Evolutionary conservation across 176 grass and related monocot species (phyloP).

Genomic region (Eragrostis nindensis): DNA sequence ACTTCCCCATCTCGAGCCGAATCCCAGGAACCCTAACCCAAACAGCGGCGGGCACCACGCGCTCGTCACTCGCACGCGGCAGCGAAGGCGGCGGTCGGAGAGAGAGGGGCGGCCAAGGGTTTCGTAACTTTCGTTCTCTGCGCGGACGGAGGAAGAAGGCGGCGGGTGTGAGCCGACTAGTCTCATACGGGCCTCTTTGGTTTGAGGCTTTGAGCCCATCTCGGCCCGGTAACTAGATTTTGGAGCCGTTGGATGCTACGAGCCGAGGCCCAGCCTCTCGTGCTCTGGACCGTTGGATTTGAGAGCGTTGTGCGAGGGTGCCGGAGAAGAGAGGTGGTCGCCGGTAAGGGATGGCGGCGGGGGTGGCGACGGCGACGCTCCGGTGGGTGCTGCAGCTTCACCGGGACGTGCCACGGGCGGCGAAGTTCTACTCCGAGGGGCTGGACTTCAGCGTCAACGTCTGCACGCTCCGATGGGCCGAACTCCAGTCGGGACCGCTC

Average conservation of each 20-base stretch:
- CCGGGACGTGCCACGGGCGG: conserved; percentile 78
- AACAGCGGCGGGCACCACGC: not conserved
- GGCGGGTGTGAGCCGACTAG: not conserved
- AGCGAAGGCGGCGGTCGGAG: conserved; percentile 18
- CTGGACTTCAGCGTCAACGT: conserved; percentile 77
- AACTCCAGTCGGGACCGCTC: conserved; percentile 88
- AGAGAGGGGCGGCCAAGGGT: not conserved
- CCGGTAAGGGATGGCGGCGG: conserved; percentile 37
- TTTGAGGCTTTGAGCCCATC: not conserved
- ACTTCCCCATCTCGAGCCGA: conserved; percentile 52
- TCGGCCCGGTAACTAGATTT: not conserved
- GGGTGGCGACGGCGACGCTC: conserved; percentile 45
- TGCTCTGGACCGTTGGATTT: not conserved
- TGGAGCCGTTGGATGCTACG: not conserved
- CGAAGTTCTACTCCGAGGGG: conserved; percentile 74
- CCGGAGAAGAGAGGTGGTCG: not conserved
- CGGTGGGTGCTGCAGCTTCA: conserved; percentile 88
- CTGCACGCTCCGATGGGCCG: conserved; percentile 87
- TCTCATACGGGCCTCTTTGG: not conserved
- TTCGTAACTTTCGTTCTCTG: conserved; percentile 4
- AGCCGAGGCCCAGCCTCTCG: too few species aligned
- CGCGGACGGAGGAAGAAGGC: not conserved
- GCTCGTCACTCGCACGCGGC: not conserved
- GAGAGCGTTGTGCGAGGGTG: not conserved
- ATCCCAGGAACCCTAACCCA: not conserved